phyloP scores from a whole-genome alignment of 2,329 filamentous ascomycete species.

The Proliferodiscus dingleyae region DNA sequence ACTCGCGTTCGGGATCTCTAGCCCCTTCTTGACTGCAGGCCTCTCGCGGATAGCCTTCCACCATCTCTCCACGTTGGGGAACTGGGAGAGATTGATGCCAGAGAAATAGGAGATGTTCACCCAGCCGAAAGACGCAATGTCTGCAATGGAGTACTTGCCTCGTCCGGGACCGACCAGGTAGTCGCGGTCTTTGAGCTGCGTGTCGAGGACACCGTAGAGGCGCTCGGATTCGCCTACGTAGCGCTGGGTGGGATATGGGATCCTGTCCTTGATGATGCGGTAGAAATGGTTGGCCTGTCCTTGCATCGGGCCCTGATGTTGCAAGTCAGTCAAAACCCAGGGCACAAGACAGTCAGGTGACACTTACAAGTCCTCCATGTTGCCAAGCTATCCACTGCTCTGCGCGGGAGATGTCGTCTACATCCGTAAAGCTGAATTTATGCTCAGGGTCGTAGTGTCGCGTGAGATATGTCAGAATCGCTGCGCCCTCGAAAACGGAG shows the following conservation, averaged over 20 bases:
- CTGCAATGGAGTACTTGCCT: constrained; percentile 60
- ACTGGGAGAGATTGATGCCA: constrained; percentile 59
- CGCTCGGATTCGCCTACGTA: constrained; percentile 73
- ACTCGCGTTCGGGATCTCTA: constrained; percentile 50
- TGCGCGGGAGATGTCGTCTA: constrained; percentile 38
- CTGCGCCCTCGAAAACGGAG: constrained; percentile 67
- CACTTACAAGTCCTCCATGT: constrained; percentile 20
- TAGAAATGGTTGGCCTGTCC: constrained; percentile 73
- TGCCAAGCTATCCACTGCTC: constrained; percentile 67
- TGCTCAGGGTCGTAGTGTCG: constrained; percentile 67
- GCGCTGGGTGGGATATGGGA: constrained; percentile 66
- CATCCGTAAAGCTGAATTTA: constrained; percentile 58
- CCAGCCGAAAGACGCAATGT: constrained; percentile 72
- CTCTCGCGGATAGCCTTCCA: constrained; percentile 55
- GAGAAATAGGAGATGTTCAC: constrained; percentile 52
- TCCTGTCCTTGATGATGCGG: constrained; percentile 61
- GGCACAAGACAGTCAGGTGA: too few species aligned
- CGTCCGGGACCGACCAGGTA: constrained; percentile 48
- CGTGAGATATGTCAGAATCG: constrained; percentile 69
- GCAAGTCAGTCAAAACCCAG: too few species aligned
- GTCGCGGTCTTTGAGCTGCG: constrained; percentile 51
- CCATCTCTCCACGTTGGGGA: constrained; percentile 64
- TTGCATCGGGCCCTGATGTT: constrained; percentile 62
- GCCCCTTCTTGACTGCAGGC: constrained; percentile 58
- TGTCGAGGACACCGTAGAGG: constrained; percentile 67